Evolutionary conservation across 2,329 filamentous ascomycete genomes (phyloP), one percentile per base, ranked within the genome.

Genomic region (Geoglossum cookeanum): DNA sequence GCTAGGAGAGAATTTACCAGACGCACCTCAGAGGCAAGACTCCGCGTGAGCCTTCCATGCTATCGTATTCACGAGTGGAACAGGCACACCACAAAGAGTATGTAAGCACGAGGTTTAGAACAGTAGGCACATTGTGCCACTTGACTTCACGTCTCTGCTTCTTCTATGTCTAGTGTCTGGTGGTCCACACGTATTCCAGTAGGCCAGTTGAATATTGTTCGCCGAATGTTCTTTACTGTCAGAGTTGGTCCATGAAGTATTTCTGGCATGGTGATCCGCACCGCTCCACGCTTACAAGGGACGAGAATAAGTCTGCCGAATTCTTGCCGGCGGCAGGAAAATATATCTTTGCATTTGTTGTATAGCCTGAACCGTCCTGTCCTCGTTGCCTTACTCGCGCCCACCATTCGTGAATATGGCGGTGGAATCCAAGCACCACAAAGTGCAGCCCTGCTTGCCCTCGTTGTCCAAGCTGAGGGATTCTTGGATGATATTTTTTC

Each of bases 391-490:
- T 51, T 32, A 51, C 48, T 29, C 27, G 48, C 27, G 27, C 27
- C 53, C 53, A 55, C 53, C 53, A 55, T 30, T 55, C 53, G 17
- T 45, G 33, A 30, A 55, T 55, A 27, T 39, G n/a, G 30, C 27
- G 53, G n/a, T 55, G 53, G 17, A 55, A 42, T 15, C 53, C 53
- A 15, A n/a, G 32, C 6, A 55, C 53, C 15, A 55, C 32, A 39
- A 42, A 30, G 53, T 55, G 39, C 53, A 55, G 53, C 27, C 27
- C 6, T 55, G n/a, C 17, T 55, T 33, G 32, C 8, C 30, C 53
- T 55, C 53, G 53, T 55, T 33, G 15, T 55, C 53, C 33, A 55
- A 30, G 32, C 53, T 55, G 32, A 55, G n/a, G 30, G 33, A 39
- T 15, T 33, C 53, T 30, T 55, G 53, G 15, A 55, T 55, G 11